Conservation (phyloP, 257 asterid genomes). For the Jaltomata sinuosa region DNA sequence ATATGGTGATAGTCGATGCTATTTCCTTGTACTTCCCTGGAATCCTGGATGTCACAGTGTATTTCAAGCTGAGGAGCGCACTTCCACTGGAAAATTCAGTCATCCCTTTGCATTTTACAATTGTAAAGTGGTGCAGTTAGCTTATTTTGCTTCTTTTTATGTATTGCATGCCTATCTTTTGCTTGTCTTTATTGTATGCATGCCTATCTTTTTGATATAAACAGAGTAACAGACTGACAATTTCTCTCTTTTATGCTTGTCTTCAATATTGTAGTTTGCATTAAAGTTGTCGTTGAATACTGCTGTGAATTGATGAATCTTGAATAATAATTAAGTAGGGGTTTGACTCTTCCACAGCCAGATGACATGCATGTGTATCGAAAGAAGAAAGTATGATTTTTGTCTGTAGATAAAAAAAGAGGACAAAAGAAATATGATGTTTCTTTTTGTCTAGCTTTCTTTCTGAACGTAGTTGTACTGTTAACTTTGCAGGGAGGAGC, state of each 20-base stretch:
- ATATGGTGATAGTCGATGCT: background rate
- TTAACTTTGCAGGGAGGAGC: slow-evolving; percentile 54
- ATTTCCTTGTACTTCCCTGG: background rate
- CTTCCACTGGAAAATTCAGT: background rate
- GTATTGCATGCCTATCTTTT: background rate
- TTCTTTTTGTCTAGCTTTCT: background rate
- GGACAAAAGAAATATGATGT: background rate
- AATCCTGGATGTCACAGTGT: background rate
- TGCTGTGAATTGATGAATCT: background rate
- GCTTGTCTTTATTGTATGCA: background rate
- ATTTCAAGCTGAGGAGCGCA: background rate
- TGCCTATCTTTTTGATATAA: background rate
- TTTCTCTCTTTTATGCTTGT: background rate
- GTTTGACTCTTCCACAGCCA: background rate
- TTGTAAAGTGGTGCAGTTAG: background rate
- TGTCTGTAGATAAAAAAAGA: background rate
- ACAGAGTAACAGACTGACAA: background rate
- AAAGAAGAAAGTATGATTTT: background rate
- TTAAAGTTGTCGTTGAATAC: background rate
- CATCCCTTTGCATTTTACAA: background rate
- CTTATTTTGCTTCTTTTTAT: background rate
- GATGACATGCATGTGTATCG: background rate
- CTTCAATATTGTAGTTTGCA: background rate
- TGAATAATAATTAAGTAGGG: background rate
- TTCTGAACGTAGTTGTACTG: background rate